Base-by-base conservation (phyloP, 1,284 basidiomycete species). In the Leccinum brunneo-olivaceum region DNA sequence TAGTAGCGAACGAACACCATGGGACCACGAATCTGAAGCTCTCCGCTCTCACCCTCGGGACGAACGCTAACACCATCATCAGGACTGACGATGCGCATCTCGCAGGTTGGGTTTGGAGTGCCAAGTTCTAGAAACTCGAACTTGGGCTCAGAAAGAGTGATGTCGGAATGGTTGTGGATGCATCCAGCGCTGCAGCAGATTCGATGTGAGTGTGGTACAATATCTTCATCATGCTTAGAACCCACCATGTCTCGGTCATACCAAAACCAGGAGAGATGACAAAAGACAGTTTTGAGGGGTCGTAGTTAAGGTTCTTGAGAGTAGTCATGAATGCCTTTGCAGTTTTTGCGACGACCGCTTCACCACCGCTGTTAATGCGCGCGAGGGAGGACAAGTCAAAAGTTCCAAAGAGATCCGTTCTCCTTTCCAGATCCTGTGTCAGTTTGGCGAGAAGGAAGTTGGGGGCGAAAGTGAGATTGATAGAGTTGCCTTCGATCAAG, bases 161-260 rank as follows among this genome's bases (percentile, higher is more conserved):
- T 43, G 4, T 64, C 35, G 7, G 49, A 34, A 3, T 50, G 45
- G 42, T 69, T 61, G 29, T 72, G 72, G 30, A 65, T 60, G 34
- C 60, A 67, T 33, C 69, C 65, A 11, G 67, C 69, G 8, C 69
- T 64, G 29, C 29, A 33, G 1, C n/a, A n/a, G n/a, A n/a, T n/a
- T n/a, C n/a, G 3, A 19, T n/a, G 1, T 11, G 2, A 20, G 1
- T 50, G 16, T 44, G 39, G 20, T 21, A 19, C 2, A 21, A 0
- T 5, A 12, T 6, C 4, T 16, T 6, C 8, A 8, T 4, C 2
- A 27, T 24, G 27, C 1, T 7, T n/a, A 9, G 3, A 32, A 42
- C 61, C 33, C 43, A 61, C 62, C 62, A 64, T 5, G 71, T 71
- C 47, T 71, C 70, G 1, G 64, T 72, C 70, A 71, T 71, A 34